Evolutionary conservation across 441 rosid species (phyloP).

Genomic region (Gossypium armourianum): DNA sequence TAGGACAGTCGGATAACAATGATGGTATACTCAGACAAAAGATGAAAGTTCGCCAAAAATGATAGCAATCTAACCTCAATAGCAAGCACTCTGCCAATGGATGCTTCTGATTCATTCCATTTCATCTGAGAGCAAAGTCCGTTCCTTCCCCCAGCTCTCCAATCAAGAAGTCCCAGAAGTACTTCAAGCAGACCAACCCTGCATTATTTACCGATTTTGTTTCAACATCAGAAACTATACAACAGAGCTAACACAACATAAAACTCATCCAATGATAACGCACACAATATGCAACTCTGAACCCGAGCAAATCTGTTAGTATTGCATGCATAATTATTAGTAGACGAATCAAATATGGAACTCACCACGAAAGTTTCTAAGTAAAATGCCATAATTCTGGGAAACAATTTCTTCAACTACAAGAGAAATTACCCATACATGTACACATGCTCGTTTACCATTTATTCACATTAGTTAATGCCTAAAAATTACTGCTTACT

Average conservation of each 20-base stretch:
- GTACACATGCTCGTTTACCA: neutral
- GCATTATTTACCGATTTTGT: slow-evolving; percentile 15
- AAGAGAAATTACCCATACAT: neutral
- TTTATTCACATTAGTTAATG: neutral
- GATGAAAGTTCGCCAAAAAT: neutral
- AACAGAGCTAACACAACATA: neutral
- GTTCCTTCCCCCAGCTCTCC: slow-evolving; percentile 90
- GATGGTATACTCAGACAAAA: neutral
- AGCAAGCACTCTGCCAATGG: slow-evolving; percentile 93
- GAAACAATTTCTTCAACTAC: neutral
- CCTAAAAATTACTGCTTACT: slow-evolving; percentile 37
- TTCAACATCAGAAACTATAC: slow-evolving; percentile 8
- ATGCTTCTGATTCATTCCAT: slow-evolving; percentile 98
- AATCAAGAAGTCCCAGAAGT: slow-evolving; percentile 93
- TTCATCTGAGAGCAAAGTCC: slow-evolving; percentile 89
- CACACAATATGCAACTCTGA: no score
- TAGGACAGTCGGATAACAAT: neutral
- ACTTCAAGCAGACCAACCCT: slow-evolving; percentile 96
- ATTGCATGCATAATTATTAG: neutral
- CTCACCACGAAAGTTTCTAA: neutral
- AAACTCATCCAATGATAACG: neutral
- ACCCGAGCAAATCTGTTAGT: neutral
- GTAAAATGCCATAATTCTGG: neutral
- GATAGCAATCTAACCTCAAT: slow-evolving; percentile 54
- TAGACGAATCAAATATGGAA: neutral